These are phyloP conservation scores for Linanthus parryae DNA, from an alignment of 148 eudicot species.

Conservation along the genomic window DNA sequence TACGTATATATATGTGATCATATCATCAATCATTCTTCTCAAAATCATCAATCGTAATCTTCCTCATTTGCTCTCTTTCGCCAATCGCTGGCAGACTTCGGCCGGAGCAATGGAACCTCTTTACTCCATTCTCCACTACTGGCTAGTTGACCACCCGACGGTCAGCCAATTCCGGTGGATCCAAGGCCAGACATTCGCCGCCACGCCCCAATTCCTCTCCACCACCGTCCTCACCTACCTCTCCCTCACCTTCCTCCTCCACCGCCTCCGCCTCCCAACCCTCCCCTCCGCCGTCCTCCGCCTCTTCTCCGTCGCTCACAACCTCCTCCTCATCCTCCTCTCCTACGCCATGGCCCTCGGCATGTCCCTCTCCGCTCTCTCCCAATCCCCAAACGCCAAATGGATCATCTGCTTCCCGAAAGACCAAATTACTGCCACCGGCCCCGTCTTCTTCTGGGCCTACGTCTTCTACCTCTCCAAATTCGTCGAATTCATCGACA, in stretches of 20 bases:
- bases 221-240: constrained; percentile 50
- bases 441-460: constrained; percentile 84
- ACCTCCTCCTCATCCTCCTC: constrained; percentile 58
- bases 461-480: constrained; percentile 82
- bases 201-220: constrained; percentile 45
- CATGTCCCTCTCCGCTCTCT: constrained; percentile 49
- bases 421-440: constrained; percentile 37
- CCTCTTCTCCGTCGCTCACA: constrained; percentile 46
- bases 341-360: constrained; percentile 60
- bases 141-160: constrained; percentile 55
- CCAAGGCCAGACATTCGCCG: constrained; percentile 22
- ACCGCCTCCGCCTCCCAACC: constrained; percentile 18
- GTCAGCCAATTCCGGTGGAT: constrained; percentile 46
- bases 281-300: constrained; percentile 41
- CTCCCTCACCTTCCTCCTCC: constrained; percentile 43
- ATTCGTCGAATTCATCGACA: constrained; percentile 69
- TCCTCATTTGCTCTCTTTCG: too few relatives aligned
- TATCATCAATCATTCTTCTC: too few relatives aligned
- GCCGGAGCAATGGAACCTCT: too few relatives aligned
- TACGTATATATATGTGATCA: too few relatives aligned
- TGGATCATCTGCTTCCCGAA: constrained; percentile 74
- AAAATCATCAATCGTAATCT: too few relatives aligned
- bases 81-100: too few relatives aligned
- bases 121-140: too few relatives aligned
- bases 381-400: constrained; percentile 24